Conservation (phyloP, 495 filamentous ascomycete species). For the Immersiella caudata region DNA sequence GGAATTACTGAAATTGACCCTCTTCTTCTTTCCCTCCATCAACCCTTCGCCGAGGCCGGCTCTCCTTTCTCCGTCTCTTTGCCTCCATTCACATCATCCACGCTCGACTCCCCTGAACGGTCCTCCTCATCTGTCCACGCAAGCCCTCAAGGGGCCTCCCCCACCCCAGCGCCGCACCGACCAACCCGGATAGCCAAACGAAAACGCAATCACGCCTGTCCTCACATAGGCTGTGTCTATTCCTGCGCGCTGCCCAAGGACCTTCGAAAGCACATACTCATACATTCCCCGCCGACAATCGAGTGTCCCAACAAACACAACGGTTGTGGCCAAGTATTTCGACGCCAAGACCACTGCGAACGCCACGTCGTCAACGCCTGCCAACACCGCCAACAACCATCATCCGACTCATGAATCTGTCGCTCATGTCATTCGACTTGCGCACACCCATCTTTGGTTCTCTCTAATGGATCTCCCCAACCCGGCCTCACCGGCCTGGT, state of each 20-base stretch:
- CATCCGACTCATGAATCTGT: no score
- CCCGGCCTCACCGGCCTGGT: not conserved
- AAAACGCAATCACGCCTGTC: not conserved
- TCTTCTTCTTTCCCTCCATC: not conserved
- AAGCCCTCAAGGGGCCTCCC: not conserved
- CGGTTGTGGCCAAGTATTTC: not conserved
- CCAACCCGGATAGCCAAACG: not conserved
- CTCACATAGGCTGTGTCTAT: not conserved
- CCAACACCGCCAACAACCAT: not conserved
- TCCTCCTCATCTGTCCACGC: not conserved
- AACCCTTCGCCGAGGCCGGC: not conserved
- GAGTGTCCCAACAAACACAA: not conserved
- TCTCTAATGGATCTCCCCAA: not conserved
- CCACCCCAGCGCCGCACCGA: not conserved
- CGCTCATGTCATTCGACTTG: no score
- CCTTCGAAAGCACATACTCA: not conserved
- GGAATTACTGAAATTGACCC: conserved; percentile 1
- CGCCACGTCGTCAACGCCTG: not conserved
- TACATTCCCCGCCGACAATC: not conserved
- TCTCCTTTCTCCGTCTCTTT: not conserved
- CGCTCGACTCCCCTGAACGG: not conserved
- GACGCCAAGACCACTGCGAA: not conserved
- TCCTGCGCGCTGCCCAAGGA: not conserved
- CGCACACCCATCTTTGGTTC: not conserved
- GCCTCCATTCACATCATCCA: not conserved